Percentiles rank a stretch among this genome's conserved stretches.
Evolutionary conservation across 805 yeast genomes (phyloP).

Genomic region (Wickerhamiella brachini): DNA sequence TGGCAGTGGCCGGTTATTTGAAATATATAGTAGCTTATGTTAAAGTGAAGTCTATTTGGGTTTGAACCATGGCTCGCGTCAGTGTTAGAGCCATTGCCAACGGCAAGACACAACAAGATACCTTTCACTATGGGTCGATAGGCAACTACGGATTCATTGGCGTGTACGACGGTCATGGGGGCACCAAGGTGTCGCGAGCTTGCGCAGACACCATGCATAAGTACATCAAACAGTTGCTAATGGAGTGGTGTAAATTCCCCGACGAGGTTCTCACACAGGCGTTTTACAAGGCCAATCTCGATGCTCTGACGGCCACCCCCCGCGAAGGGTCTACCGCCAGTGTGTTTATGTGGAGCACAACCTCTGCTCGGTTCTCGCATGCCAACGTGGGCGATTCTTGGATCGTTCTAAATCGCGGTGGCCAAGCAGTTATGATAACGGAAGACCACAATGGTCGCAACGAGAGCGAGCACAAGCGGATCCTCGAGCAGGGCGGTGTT

Average conservation of each 20-base stretch:
- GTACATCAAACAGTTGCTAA: not conserved
- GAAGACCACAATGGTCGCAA: constrained; percentile 7
- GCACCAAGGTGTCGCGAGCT: constrained; percentile 7
- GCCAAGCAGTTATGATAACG: constrained; percentile 3
- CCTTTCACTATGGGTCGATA: not conserved
- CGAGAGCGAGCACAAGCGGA: constrained; percentile 5
- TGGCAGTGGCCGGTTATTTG: no score
- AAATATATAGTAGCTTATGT: not conserved
- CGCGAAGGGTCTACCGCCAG: constrained; percentile 14
- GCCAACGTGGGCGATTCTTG: constrained; percentile 14
- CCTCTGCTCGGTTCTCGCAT: not conserved
- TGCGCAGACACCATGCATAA: constrained; percentile 8
- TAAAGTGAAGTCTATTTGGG: not conserved
- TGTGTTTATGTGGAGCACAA: constrained; percentile 2
- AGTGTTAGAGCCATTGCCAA: not conserved
- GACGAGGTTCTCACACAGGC: constrained; percentile 2
- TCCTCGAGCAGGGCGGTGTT: not conserved
- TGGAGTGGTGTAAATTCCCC: not conserved
- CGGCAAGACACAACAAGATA: not conserved
- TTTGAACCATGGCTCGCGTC: not conserved
- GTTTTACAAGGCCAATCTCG: constrained; percentile 3
- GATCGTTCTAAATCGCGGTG: constrained; percentile 4
- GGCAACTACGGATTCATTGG: constrained; percentile 6
- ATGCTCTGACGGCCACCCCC: not conserved
- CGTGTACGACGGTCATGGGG: constrained; percentile 14